These are phyloP conservation scores for Lactuca sativa DNA, from an alignment of 129 eudicot genomes.

Conservation along the genomic window DNA sequence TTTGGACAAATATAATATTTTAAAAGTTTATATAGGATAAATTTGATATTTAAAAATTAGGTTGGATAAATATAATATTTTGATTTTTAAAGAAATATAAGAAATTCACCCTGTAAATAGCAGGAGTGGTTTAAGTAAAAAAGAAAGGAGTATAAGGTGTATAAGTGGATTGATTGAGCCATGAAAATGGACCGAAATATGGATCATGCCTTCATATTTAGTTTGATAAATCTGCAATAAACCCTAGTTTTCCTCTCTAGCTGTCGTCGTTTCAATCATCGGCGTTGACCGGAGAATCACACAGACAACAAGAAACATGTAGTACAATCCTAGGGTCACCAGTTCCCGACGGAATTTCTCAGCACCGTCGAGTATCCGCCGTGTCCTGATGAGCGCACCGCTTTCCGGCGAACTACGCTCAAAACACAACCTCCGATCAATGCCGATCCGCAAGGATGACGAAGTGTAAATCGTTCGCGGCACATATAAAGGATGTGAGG, in stretches of 20 bases:
- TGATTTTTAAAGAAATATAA: too few species aligned
- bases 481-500: slow-evolving; percentile 66
- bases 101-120: too few species aligned
- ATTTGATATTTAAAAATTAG: too few species aligned
- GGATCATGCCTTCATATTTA: too few species aligned
- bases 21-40: too few species aligned
- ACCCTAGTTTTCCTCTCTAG: not conserved
- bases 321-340: slow-evolving; percentile 61
- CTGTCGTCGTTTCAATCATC: not conserved
- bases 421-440: slow-evolving; percentile 55
- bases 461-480: slow-evolving; percentile 66
- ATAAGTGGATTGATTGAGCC: too few species aligned
- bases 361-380: slow-evolving; percentile 68
- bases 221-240: not conserved
- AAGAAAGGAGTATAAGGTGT: too few species aligned
- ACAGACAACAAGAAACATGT: slow-evolving; percentile 35
- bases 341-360: slow-evolving; percentile 60
- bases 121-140: too few species aligned
- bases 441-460: slow-evolving; percentile 70
- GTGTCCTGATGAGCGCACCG: slow-evolving; percentile 60
- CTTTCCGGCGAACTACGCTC: slow-evolving; percentile 52
- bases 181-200: too few species aligned
- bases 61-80: too few species aligned
- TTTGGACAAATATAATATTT: too few species aligned
- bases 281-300: not conserved